Conservation (phyloP, 164 flowering plant species). For the Tetrastigma voinierianum region DNA sequence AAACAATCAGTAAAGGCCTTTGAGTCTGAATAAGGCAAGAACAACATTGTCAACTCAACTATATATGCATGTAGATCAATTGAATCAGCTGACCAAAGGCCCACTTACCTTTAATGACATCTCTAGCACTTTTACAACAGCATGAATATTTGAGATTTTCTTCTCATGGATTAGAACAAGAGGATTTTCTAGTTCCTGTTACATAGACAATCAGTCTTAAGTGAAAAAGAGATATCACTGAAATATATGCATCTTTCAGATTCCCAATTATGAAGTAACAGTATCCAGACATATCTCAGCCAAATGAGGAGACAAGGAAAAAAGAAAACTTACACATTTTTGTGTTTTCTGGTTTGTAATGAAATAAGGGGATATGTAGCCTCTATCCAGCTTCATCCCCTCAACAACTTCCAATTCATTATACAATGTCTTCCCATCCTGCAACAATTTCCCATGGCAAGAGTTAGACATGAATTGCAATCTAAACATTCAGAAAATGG, state of each 20-base stretch:
- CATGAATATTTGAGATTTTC: slow-evolving; percentile 74
- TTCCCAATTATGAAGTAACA: too few relatives aligned
- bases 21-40: slow-evolving; percentile 51
- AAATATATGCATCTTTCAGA: too few relatives aligned
- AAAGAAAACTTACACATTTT: slow-evolving; percentile 80
- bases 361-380: slow-evolving; percentile 95
- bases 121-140: slow-evolving; percentile 81
- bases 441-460: slow-evolving; percentile 15
- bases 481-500: background rate
- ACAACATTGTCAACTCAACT: background rate
- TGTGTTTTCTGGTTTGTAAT: slow-evolving; percentile 86
- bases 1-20: slow-evolving; percentile 82
- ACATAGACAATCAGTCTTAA: background rate
- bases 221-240: background rate
- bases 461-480: background rate
- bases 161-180: slow-evolving; percentile 90
- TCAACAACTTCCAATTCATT: too few relatives aligned
- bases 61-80: background rate
- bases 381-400: slow-evolving; percentile 94
- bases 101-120: slow-evolving; percentile 76
- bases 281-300: too few relatives aligned
- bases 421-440: slow-evolving; percentile 23
- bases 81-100: background rate
- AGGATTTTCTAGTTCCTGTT: slow-evolving; percentile 88
- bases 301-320: background rate